These are phyloP conservation scores for Hortiboletus campestris DNA, from an alignment of 768 basidiomycete species.

Conservation along the genomic window DNA sequence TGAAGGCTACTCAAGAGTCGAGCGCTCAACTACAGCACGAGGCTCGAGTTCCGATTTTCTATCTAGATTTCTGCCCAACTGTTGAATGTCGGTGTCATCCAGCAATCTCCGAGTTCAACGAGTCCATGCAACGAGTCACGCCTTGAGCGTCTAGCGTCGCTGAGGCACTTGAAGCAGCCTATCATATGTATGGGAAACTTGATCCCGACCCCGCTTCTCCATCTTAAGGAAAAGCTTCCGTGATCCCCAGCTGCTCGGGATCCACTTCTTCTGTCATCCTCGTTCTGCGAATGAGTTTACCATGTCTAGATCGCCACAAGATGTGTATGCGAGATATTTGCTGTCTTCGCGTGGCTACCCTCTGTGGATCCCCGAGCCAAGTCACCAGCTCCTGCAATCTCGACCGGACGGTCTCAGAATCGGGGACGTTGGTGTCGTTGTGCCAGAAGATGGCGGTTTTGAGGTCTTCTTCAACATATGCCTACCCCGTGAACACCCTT, in stretches of 20 bases:
- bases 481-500: conserved; percentile 29
- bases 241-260: neutral
- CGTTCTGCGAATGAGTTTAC: neutral
- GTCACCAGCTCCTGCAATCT: conserved; percentile 18
- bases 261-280: neutral
- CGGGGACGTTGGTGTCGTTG: conserved; percentile 38
- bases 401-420: conserved; percentile 29
- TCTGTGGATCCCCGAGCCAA: conserved; percentile 34
- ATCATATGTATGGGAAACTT: too few species aligned
- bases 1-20: too few species aligned
- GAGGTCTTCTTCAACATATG: conserved; percentile 38
- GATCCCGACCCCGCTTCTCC: too few species aligned
- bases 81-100: too few species aligned
- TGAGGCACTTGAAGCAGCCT: too few species aligned
- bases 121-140: too few species aligned
- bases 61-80: too few species aligned
- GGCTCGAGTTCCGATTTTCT: too few species aligned
- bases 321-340: conserved; percentile 18
- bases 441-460: conserved; percentile 31
- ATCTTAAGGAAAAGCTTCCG: neutral
- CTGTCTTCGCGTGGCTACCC: conserved; percentile 28
- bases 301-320: conserved; percentile 6
- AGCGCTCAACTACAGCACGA: too few species aligned
- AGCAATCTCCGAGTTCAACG: too few species aligned
- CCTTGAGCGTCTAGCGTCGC: too few species aligned